Percentiles rank a stretch among this genome's conserved stretches.
These are phyloP conservation scores for Passiflora organensis DNA, from an alignment of 345 rosid species.

Conservation along the genomic window DNA sequence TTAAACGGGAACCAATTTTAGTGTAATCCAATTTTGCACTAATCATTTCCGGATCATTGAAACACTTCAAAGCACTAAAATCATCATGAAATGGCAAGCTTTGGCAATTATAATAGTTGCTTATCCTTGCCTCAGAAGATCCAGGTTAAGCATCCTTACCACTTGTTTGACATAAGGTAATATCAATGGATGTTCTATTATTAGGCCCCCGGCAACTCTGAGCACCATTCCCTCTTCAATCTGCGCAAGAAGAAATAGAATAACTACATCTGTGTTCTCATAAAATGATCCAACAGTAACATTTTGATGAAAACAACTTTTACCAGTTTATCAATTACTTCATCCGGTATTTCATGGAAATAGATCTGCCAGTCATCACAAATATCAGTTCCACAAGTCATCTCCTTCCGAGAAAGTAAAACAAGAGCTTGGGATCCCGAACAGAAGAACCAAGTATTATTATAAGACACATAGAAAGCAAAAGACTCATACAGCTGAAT, in stretches of 20 bases:
- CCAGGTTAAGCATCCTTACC: constrained; percentile 37
- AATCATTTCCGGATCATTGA: too few species aligned
- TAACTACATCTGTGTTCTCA: background rate
- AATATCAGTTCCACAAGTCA: background rate
- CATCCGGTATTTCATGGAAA: constrained; percentile 81
- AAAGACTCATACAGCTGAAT: too few species aligned
- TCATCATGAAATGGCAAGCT: background rate
- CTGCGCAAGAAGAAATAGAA: constrained; percentile 26
- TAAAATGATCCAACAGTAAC: background rate
- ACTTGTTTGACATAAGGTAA: constrained; percentile 63
- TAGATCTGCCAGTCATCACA: constrained; percentile 51
- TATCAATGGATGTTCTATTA: constrained; percentile 70
- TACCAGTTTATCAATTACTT: constrained; percentile 78
- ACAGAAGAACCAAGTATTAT: background rate
- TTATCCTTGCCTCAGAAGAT: background rate
- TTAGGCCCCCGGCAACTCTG: constrained; percentile 73
- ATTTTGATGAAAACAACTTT: constrained; percentile 5
- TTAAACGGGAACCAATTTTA: too few species aligned
- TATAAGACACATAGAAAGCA: background rate
- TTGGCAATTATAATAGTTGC: background rate
- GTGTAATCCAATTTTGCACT: too few species aligned
- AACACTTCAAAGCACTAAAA: too few species aligned
- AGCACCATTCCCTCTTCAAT: constrained; percentile 72
- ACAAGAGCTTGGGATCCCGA: background rate
- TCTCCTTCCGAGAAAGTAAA: background rate